A percentile compares a stretch with the other conserved stretches of the same genome.
Conservation (phyloP, 2,329 filamentous ascomycete genomes). For the Colletotrichum falcatum region DNA sequence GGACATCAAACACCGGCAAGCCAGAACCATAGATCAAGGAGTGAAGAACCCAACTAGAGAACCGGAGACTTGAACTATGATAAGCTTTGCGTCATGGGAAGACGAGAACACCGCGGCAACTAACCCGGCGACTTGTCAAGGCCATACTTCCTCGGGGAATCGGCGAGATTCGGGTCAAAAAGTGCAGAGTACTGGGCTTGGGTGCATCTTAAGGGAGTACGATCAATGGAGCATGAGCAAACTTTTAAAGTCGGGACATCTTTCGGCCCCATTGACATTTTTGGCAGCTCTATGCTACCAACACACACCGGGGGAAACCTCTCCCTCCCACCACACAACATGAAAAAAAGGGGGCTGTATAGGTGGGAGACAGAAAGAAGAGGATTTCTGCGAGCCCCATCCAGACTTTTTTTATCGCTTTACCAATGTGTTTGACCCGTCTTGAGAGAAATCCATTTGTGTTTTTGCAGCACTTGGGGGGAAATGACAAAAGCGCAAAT, state of each 20-base stretch:
- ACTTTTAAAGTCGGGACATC: constrained; percentile 38
- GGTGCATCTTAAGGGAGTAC: background rate
- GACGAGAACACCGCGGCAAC: too few species aligned
- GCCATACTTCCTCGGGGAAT: too few species aligned
- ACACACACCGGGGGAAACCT: constrained; percentile 36
- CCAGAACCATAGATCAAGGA: background rate
- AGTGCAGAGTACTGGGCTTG: background rate
- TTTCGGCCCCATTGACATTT: constrained; percentile 40
- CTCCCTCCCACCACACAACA: constrained; percentile 24
- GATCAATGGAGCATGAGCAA: constrained; percentile 4
- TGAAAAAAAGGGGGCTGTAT: constrained; percentile 7
- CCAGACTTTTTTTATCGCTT: constrained; percentile 35
- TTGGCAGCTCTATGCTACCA: constrained; percentile 41
- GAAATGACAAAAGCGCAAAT: constrained; percentile 39
- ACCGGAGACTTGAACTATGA: background rate
- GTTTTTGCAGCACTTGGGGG: constrained; percentile 38
- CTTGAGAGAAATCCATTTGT: constrained; percentile 41
- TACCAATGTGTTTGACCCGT: constrained; percentile 37
- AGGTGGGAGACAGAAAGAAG: constrained; percentile 20
- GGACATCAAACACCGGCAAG: too few species aligned
- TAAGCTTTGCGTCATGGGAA: background rate
- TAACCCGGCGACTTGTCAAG: background rate
- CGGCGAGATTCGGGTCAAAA: background rate
- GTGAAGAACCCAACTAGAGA: background rate
- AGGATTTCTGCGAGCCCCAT: constrained; percentile 33